These are phyloP conservation scores for Filobasidium floriforme DNA, from an alignment of 768 basidiomycete genomes.

Conservation along the genomic window DNA sequence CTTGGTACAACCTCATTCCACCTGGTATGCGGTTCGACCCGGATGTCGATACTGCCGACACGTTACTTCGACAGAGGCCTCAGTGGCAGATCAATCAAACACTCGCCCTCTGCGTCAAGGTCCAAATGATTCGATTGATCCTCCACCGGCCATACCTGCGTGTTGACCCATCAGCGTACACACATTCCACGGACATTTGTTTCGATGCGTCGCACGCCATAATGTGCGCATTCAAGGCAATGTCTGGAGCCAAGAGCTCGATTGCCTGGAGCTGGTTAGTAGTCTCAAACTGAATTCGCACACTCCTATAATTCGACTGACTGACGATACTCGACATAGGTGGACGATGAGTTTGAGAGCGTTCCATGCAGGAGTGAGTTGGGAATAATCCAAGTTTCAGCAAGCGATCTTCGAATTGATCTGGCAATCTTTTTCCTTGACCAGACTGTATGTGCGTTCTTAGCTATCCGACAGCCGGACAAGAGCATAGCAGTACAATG, in stretches of 20 bases:
- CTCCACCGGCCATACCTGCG: constrained; percentile 43
- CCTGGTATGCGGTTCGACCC: constrained; percentile 36
- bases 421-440: constrained; percentile 10
- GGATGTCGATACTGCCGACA: constrained; percentile 33
- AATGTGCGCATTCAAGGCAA: constrained; percentile 51
- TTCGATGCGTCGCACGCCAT: constrained; percentile 60
- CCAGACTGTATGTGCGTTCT: constrained; percentile 28
- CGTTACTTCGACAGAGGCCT: constrained; percentile 20
- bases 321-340: neutral
- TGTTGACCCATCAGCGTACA: constrained; percentile 39
- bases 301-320: neutral
- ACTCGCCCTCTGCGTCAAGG: constrained; percentile 37
- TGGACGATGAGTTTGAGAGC: constrained; percentile 43
- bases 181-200: constrained; percentile 55
- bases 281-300: neutral
- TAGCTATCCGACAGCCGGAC: constrained; percentile 40
- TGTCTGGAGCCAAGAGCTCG: constrained; percentile 31
- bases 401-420: neutral
- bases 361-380: constrained; percentile 36
- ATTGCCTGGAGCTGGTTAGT: constrained; percentile 38
- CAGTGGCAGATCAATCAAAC: constrained; percentile 35
- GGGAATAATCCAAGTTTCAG: neutral
- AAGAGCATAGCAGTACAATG: constrained; percentile 33
- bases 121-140: constrained; percentile 40
- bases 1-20: constrained; percentile 39